Evolutionary conservation across 345 rosid genomes (phyloP).

Genomic region (Rhodamnia argentea): DNA sequence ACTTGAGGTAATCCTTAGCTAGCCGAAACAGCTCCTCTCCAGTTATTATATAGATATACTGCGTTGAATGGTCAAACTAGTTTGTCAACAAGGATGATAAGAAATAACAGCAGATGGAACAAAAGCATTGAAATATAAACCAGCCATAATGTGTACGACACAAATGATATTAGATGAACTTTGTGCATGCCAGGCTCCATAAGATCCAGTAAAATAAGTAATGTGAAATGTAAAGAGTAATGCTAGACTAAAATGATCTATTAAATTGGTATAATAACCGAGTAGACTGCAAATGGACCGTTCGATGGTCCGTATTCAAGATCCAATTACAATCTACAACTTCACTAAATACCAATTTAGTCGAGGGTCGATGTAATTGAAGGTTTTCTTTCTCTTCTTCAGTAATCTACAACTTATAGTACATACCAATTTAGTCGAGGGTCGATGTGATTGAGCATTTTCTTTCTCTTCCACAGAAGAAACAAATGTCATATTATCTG

Average conservation of each 20-base stretch:
- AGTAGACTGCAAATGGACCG: neutral
- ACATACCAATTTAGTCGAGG: neutral
- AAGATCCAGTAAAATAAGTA: no score
- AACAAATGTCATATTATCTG: neutral
- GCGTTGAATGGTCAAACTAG: slow-evolving; percentile 3
- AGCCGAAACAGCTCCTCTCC: slow-evolving; percentile 65
- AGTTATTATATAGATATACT: slow-evolving; percentile 56
- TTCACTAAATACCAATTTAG: neutral
- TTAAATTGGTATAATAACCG: neutral
- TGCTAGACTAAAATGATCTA: neutral
- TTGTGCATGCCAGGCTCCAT: neutral
- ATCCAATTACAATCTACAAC: neutral
- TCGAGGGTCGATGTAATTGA: neutral
- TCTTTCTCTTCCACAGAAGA: neutral
- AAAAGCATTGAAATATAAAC: neutral
- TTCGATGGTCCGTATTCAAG: neutral
- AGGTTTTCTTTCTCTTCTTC: neutral
- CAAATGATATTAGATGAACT: neutral
- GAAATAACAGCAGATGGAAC: neutral
- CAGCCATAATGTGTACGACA: neutral
- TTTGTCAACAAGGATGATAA: neutral
- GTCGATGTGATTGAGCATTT: neutral
- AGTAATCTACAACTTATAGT: no score
- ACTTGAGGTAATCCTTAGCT: slow-evolving; percentile 63
- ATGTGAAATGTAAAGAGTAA: neutral